Percentiles rank a stretch among this genome's conserved stretches.
Evolutionary conservation across 352 stramenopile genomes (phyloP).

Genomic region (Peronosclerospora sorghi): DNA sequence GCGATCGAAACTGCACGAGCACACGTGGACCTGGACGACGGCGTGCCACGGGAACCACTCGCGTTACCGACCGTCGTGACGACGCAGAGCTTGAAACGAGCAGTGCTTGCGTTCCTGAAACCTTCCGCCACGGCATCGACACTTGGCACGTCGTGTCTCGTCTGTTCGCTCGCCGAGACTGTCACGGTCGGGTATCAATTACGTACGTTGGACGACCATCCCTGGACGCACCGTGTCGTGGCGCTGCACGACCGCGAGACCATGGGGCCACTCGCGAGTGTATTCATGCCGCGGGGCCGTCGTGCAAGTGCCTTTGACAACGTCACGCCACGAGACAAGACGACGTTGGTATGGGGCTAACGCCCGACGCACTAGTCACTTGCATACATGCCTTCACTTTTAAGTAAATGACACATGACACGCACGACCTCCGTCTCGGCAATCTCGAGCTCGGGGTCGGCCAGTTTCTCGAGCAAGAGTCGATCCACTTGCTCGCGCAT

Average conservation of each 20-base stretch:
- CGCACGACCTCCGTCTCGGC: conserved; percentile 74
- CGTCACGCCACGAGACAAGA: conserved; percentile 1
- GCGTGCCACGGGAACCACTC: conserved; percentile 4
- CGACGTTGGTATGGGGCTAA: conserved; percentile 8
- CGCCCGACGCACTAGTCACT: conserved; percentile 1
- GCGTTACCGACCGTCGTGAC: conserved; percentile 10
- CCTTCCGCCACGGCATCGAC: neutral
- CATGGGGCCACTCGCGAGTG: conserved; percentile 5
- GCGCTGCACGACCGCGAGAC: conserved; percentile 2
- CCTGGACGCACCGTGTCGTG: conserved; percentile 4
- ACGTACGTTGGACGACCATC: neutral
- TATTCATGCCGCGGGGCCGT: conserved; percentile 12
- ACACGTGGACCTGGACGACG: neutral
- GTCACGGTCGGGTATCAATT: conserved; percentile 6
- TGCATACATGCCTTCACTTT: conserved; percentile 64
- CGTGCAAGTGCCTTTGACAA: conserved; percentile 9
- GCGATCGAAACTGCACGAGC: conserved; percentile 13
- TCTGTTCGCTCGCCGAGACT: conserved; percentile 8
- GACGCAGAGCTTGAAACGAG: conserved; percentile 11
- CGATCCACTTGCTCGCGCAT: conserved; percentile 90
- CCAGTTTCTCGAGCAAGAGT: conserved; percentile 91
- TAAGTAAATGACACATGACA: conserved; percentile 70
- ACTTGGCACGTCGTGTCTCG: conserved; percentile 7
- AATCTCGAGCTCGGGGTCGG: conserved; percentile 86
- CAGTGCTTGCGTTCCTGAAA: conserved; percentile 8